phyloP scores from a whole-genome alignment of 768 basidiomycete species.

The Jaapia argillacea region DNA sequence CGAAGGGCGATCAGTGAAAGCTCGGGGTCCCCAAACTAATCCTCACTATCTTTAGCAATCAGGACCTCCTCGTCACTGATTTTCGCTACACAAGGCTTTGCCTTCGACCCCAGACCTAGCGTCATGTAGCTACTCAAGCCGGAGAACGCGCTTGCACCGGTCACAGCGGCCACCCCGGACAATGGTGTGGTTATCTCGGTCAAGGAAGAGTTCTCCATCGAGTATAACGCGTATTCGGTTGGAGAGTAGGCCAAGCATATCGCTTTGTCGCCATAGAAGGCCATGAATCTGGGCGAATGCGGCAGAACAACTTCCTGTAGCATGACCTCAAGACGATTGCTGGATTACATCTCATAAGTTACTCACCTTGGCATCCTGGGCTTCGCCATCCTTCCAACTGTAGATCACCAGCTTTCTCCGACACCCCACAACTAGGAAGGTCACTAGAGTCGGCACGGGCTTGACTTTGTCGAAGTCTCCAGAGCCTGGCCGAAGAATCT shows the following conservation, averaged over 20 bases:
- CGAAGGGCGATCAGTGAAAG: too few species aligned
- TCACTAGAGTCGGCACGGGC: constrained; percentile 58
- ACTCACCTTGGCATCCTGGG: constrained; percentile 59
- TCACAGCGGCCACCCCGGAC: constrained; percentile 20
- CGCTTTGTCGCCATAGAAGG: constrained; percentile 54
- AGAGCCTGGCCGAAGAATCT: constrained; percentile 8
- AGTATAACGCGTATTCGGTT: constrained; percentile 68
- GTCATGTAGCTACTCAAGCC: constrained; percentile 83
- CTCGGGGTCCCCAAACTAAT: too few species aligned
- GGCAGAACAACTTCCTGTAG: constrained; percentile 73
- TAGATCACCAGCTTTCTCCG: constrained; percentile 78
- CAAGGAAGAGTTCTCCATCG: constrained; percentile 44
- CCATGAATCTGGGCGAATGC: constrained; percentile 82
- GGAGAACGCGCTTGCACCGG: constrained; percentile 66
- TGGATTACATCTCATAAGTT: neutral
- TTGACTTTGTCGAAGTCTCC: constrained; percentile 19
- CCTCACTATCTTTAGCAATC: constrained; percentile 73
- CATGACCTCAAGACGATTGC: constrained; percentile 2
- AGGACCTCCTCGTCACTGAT: constrained; percentile 55
- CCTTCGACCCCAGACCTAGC: constrained; percentile 65
- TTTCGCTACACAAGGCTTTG: constrained; percentile 50
- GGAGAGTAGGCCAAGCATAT: constrained; percentile 76
- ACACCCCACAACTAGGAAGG: constrained; percentile 78
- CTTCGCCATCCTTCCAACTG: constrained; percentile 78
- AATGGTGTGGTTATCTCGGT: constrained; percentile 41